Base-by-base conservation (phyloP, 129 eudicot genomes). In the Oenanthe sinensis region DNA sequence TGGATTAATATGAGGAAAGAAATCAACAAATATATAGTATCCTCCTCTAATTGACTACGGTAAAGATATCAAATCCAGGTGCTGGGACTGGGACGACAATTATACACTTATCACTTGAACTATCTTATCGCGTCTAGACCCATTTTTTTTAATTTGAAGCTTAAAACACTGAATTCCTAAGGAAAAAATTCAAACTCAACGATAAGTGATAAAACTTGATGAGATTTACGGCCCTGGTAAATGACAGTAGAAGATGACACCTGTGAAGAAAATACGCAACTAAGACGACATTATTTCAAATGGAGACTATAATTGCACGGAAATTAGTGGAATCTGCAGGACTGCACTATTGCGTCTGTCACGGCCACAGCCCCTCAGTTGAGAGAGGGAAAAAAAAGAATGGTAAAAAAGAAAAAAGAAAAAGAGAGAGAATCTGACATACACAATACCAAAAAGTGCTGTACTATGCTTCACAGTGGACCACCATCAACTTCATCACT, bases 401-500 rank as follows among this genome's bases (percentile, higher is more conserved):
- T 20, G 0, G 2, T 2, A 62, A 62, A 62, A 24, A 62, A 10
- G 1, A 3, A 67, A 4, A 76, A 63, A 79, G 74, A 76, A 72
- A 45, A 30, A 42, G 44, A 48, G 74, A 74, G 71, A 79, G 80
- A 68, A 78, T 82, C 72, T 67, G 72, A 67, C 72, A 67, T 22
- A 67, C 72, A 67, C 84, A 76, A 71, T 76, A 82, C 62, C 82
- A 78, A 80, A 85, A 67, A 67, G 72, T 30, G 72, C 43, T 67
- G 87, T 87, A 80, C 80, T 68, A 70, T 77, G 52, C 30, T 71
- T 22, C 47, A 22, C 49, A 78, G 79, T 83, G 92, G 88, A 84
- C 88, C 92, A 82, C 84, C 85, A 84, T 86, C 82, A 58, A 37
- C 75, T 71, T 67, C 39, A 67, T 83, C 85, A 81, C 86, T 86